phyloP scores from a whole-genome alignment of 805 yeast species.

The Myxozyma geophila region DNA sequence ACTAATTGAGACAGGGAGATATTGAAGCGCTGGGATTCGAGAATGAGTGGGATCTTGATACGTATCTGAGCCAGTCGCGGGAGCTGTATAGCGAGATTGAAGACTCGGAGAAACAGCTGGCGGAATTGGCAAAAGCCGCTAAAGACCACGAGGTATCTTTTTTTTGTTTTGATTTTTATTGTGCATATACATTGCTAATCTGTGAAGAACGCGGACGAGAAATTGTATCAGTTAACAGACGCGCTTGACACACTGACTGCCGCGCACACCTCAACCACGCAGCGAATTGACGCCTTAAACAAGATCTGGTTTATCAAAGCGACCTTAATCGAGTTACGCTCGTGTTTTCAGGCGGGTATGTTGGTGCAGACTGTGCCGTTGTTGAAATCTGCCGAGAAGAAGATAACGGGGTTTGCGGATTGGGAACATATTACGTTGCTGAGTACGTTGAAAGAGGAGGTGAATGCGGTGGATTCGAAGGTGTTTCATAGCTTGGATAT shows the following conservation, averaged over 20 bases:
- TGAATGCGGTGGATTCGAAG: conserved; percentile 23
- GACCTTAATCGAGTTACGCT: conserved; percentile 28
- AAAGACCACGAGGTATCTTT: conserved; percentile 19
- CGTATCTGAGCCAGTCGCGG: conserved; percentile 18
- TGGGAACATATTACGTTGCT: conserved; percentile 29
- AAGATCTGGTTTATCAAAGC: conserved; percentile 31
- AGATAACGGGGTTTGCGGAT: conserved; percentile 26
- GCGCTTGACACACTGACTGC: conserved; percentile 10
- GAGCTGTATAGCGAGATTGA: conserved; percentile 13
- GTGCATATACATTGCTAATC: background rate
- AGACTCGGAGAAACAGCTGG: conserved; percentile 14
- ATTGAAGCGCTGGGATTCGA: conserved; percentile 21
- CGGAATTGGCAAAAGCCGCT: conserved; percentile 11
- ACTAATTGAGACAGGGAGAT: conserved; percentile 10
- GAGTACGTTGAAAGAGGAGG: conserved; percentile 31
- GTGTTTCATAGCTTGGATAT: conserved; percentile 26
- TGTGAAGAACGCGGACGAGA: conserved; percentile 31
- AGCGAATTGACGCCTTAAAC: conserved; percentile 29
- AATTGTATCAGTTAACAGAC: conserved; percentile 25
- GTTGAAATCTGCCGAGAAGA: conserved; percentile 27
- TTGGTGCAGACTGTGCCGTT: conserved; percentile 26
- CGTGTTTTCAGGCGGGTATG: conserved; percentile 22
- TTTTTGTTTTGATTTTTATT: background rate
- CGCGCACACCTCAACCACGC: conserved; percentile 5
- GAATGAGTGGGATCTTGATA: conserved; percentile 27